Evolutionary conservation across 2,329 filamentous ascomycete species (phyloP).

Genomic region (Pseudocercospora vitis): DNA sequence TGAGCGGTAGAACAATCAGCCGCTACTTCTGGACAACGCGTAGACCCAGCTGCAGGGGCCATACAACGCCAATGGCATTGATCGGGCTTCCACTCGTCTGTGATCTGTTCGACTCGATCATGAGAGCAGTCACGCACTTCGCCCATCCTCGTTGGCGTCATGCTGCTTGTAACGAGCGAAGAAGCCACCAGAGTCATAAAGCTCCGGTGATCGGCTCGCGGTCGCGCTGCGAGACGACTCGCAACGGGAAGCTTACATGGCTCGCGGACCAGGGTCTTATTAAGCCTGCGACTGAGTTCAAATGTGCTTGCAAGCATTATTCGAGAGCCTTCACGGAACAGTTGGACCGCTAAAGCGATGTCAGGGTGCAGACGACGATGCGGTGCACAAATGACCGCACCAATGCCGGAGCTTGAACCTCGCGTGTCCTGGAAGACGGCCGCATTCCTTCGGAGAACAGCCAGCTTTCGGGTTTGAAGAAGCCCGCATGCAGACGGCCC

Average conservation of each 20-base stretch:
- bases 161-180: background rate
- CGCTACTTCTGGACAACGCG: no score
- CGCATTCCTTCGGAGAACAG: background rate
- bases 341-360: background rate
- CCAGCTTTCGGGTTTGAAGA: background rate
- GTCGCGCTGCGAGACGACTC: background rate
- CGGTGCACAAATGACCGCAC: background rate
- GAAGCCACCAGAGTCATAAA: background rate
- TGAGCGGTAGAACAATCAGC: no score
- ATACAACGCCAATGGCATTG: no score
- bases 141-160: no score
- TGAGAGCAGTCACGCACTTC: no score
- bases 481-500: background rate
- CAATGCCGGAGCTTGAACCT: constrained; percentile 2
- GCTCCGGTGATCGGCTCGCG: background rate
- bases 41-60: no score
- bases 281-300: background rate
- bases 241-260: background rate
- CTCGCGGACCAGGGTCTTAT: no score
- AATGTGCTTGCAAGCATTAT: constrained; percentile 1
- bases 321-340: background rate
- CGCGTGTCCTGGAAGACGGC: background rate
- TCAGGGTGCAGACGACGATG: background rate
- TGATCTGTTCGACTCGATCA: no score
- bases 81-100: no score